Percentiles rank a stretch among this genome's conserved stretches.
phyloP scores from a whole-genome alignment of 78 protist genomes.

The Dictyostelium discoideum region dicty_2.7 NC_007089.4:1675501-1676000 shows the following conservation, averaged over 20 bases:
- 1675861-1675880: constrained; percentile 78
- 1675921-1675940: constrained; percentile 82
- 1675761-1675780: not conserved
- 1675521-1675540: too few relatives aligned
- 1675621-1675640: too few relatives aligned
- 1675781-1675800: not conserved
- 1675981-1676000: constrained; percentile 92
- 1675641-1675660: too few relatives aligned
- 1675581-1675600: too few relatives aligned
- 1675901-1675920: constrained; percentile 90
- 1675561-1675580: too few relatives aligned
- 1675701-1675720: not conserved
- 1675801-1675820: constrained; percentile 7
- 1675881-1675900: constrained; percentile 95
- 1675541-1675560: too few relatives aligned
- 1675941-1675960: constrained; percentile 28
- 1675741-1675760: too few relatives aligned
- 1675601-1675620: too few relatives aligned
- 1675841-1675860: constrained; percentile 30
- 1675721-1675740: too few relatives aligned
- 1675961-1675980: constrained; percentile 7
- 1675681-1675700: too few relatives aligned
- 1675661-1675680: too few relatives aligned
- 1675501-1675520: not conserved
- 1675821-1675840: constrained; percentile 1